phyloP scores from a whole-genome alignment of 768 basidiomycete species.

The Symmetrospora coprosmae region DNA sequence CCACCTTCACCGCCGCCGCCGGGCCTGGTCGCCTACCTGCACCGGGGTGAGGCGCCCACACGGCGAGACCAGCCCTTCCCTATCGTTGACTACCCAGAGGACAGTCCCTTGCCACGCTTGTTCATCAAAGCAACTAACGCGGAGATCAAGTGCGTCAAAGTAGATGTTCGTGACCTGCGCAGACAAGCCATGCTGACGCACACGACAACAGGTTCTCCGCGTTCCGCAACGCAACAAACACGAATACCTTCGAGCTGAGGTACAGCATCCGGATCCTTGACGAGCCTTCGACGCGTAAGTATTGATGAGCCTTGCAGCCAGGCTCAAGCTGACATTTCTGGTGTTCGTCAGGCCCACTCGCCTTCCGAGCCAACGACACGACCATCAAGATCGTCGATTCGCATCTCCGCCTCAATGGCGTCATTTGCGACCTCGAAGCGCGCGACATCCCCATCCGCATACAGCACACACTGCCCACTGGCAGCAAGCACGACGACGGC shows the following conservation, averaged over 20 bases:
- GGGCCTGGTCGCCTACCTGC: neutral
- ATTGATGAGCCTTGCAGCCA: neutral
- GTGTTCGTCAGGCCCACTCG: neutral
- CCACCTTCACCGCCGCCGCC: neutral
- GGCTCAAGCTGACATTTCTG: neutral
- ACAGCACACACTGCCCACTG: neutral
- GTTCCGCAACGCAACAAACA: neutral
- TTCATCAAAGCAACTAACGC: neutral
- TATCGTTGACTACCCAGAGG: constrained; percentile 13
- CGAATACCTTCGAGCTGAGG: neutral
- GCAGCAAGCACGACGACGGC: neutral
- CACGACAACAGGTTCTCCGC: constrained; percentile 7
- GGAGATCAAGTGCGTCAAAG: constrained; percentile 4
- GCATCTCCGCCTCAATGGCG: constrained; percentile 17
- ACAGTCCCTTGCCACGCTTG: constrained; percentile 8
- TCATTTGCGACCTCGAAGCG: neutral
- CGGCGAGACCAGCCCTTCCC: neutral
- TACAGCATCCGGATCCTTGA: neutral
- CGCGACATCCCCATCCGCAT: constrained; percentile 9
- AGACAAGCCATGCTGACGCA: too few relatives aligned
- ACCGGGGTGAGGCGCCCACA: neutral
- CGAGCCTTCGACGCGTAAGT: constrained; percentile 16
- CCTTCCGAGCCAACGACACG: constrained; percentile 5
- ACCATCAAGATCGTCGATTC: constrained; percentile 14
- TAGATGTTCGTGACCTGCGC: neutral